Evolutionary conservation across 805 yeast genomes (phyloP).

Genomic region (Teunomyces pallodes): DNA sequence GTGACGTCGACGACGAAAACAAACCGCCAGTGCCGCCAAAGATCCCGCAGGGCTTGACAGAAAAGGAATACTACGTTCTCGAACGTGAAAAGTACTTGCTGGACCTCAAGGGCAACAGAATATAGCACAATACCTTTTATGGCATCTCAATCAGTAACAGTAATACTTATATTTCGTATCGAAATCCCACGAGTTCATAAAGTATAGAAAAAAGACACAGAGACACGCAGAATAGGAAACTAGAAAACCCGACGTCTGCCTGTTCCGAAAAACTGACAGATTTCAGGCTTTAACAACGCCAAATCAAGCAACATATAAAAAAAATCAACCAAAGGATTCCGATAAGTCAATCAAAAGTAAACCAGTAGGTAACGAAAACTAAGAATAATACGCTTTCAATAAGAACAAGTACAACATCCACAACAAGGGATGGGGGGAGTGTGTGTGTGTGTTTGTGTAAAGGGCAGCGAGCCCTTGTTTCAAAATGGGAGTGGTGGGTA

Average conservation of each 20-base stretch:
- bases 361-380: slow-evolving; percentile 1
- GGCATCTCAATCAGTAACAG: neutral
- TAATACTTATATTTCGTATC: neutral
- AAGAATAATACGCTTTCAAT: neutral
- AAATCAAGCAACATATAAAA: neutral
- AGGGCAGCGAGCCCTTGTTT: no score
- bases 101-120: slow-evolving; percentile 38
- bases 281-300: neutral
- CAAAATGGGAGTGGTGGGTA: no score
- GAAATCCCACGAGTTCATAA: slow-evolving; percentile 3
- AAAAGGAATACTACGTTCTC: slow-evolving; percentile 39
- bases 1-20: slow-evolving; percentile 7
- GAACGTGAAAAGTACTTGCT: slow-evolving; percentile 38
- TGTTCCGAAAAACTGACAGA: no score
- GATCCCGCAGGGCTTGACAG: slow-evolving; percentile 41
- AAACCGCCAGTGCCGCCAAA: slow-evolving; percentile 46
- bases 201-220: neutral
- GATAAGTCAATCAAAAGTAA: neutral
- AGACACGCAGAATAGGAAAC: neutral
- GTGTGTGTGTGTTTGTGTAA: no score
- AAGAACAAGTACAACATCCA: no score
- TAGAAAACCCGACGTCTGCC: neutral
- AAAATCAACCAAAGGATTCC: slow-evolving; percentile 2
- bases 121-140: neutral
- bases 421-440: no score